phyloP scores from a whole-genome alignment of 139 green algal genomes.

The Micractinium sp. region DNA sequence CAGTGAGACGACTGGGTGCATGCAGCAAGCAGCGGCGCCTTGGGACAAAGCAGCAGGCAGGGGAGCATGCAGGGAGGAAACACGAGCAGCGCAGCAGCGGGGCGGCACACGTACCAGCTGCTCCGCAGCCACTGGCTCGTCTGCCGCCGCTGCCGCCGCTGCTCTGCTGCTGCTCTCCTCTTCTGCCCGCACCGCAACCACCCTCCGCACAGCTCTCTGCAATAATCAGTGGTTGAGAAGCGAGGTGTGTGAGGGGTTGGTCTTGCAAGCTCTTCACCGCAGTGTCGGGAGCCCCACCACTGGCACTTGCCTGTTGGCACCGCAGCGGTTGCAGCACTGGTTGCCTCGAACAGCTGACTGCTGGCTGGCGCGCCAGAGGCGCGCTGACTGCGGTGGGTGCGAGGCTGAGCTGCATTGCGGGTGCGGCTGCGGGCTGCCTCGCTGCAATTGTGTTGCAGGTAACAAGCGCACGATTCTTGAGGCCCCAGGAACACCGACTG shows the following conservation, averaged over 20 bases:
- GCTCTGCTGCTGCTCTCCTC: constrained; percentile 7
- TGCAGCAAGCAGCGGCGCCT: not conserved
- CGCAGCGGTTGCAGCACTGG: not conserved
- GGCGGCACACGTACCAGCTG: not conserved
- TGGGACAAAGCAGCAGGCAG: not conserved
- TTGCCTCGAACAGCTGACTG: not conserved
- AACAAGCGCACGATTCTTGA: too few relatives aligned
- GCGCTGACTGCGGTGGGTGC: not conserved
- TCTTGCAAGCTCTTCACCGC: not conserved
- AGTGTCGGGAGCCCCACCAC: not conserved
- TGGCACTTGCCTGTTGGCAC: not conserved
- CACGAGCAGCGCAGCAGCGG: not conserved
- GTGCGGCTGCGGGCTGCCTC: not conserved
- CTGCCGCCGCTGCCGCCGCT: not conserved
- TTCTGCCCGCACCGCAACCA: not conserved
- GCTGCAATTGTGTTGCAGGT: too few relatives aligned
- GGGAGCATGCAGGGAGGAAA: not conserved
- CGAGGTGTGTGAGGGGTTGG: not conserved
- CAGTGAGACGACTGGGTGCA: too few relatives aligned
- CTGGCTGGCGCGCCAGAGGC: not conserved
- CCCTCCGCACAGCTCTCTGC: not conserved
- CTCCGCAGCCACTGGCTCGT: constrained; percentile 8
- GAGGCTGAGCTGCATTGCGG: not conserved
- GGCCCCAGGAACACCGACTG: too few relatives aligned
- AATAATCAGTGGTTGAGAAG: not conserved